Evolutionary conservation across 140 eudicot species (phyloP).

Genomic region (Erigeron philadelphicus): DNA sequence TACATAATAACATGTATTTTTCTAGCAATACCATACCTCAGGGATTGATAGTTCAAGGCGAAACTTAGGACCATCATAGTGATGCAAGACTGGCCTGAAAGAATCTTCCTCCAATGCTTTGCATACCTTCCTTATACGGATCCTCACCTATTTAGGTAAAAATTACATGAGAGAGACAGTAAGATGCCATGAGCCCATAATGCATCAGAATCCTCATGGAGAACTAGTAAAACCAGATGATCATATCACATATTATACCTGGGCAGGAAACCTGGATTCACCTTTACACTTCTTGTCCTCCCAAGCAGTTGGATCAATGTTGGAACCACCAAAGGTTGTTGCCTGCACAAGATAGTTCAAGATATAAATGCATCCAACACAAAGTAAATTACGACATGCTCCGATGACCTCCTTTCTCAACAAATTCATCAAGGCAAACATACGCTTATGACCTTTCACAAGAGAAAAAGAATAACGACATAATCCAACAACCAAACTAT

Average conservation of each 20-base stretch:
- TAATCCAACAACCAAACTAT: background rate
- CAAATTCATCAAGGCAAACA: background rate
- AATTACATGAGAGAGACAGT: background rate
- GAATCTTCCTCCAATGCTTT: constrained; percentile 96
- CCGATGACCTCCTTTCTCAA: background rate
- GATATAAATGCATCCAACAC: background rate
- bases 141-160: constrained; percentile 51
- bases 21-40: constrained; percentile 47
- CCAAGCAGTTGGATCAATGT: constrained; percentile 99
- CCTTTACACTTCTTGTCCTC: constrained; percentile 99
- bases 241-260: constrained; percentile 40
- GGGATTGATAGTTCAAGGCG: constrained; percentile 94
- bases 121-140: constrained; percentile 80
- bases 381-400: background rate
- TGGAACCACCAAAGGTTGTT: constrained; percentile 87
- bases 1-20: constrained; percentile 5
- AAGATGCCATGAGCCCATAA: constrained; percentile 3
- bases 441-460: background rate
- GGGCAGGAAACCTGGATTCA: constrained; percentile 98
- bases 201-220: background rate
- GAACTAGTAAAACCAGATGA: background rate
- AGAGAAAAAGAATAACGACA: background rate
- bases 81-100: constrained; percentile 99
- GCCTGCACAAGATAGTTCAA: constrained; percentile 48
- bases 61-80: constrained; percentile 96